Percentiles rank a stretch among this genome's conserved stretches.
Conservation (phyloP, 2,329 filamentous ascomycete species). For the Truncatella angustata region DNA sequence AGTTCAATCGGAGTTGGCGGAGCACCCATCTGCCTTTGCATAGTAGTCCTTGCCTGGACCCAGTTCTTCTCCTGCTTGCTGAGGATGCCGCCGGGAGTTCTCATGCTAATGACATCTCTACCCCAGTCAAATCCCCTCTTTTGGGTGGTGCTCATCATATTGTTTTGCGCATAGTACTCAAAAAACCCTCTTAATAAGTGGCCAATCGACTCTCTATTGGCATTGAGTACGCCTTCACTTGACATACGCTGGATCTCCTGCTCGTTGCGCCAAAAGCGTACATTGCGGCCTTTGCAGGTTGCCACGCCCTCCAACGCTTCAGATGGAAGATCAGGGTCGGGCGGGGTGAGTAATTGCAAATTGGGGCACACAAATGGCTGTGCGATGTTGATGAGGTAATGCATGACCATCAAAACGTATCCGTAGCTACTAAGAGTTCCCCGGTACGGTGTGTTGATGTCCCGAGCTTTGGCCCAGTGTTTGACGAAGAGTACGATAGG, state of each 20-base stretch:
- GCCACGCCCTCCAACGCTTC: constrained; percentile 37
- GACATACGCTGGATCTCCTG: constrained; percentile 64
- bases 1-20: constrained; percentile 20
- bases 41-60: constrained; percentile 75
- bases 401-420: constrained; percentile 88
- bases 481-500: constrained; percentile 85
- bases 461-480: constrained; percentile 81
- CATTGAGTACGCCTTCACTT: constrained; percentile 55
- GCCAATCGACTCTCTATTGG: constrained; percentile 69
- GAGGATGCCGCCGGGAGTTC: constrained; percentile 67
- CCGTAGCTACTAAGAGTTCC: constrained; percentile 88
- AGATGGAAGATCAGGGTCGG: constrained; percentile 34
- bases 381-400: constrained; percentile 82
- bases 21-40: constrained; percentile 45
- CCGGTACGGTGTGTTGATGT: constrained; percentile 82
- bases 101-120: constrained; percentile 74
- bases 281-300: constrained; percentile 62
- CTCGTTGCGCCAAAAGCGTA: constrained; percentile 79
- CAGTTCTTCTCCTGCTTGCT: constrained; percentile 79
- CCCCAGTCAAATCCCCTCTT: constrained; percentile 75
- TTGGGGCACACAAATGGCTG: constrained; percentile 83
- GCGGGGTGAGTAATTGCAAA: constrained; percentile 59
- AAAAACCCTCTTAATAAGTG: constrained; percentile 80
- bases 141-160: constrained; percentile 48
- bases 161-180: constrained; percentile 73